Conservation (phyloP, 306 rosid genomes). For the Lupinus albus region DNA sequence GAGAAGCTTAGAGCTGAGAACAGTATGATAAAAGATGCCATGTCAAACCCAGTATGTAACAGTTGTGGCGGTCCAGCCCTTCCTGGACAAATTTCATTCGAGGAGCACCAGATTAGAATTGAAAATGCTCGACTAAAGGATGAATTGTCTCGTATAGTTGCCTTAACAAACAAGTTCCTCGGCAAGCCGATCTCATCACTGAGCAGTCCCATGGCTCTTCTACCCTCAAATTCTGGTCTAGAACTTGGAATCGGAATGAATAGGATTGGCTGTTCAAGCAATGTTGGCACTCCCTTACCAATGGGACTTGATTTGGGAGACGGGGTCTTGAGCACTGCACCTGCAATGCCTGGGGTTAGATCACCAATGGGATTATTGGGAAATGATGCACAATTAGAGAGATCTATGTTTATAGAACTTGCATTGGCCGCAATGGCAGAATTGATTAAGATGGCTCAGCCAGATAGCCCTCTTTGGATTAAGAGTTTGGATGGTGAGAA, state of each 20-base stretch:
- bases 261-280: constrained; percentile 56
- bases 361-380: constrained; percentile 54
- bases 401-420: constrained; percentile 65
- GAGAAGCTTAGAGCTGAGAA: constrained; percentile 95
- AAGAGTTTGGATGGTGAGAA: constrained; percentile 62
- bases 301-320: constrained; percentile 83
- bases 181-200: constrained; percentile 75
- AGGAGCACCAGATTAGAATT: constrained; percentile 86
- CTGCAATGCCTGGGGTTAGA: constrained; percentile 50
- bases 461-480: constrained; percentile 75
- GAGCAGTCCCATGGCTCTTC: constrained; percentile 55
- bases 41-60: constrained; percentile 75
- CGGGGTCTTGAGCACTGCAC: constrained; percentile 43
- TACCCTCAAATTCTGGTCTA: constrained; percentile 54
- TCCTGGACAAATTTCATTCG: constrained; percentile 84
- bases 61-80: constrained; percentile 90
- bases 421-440: constrained; percentile 90
- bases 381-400: constrained; percentile 56
- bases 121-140: constrained; percentile 88
- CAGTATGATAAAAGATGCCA: constrained; percentile 80
- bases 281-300: constrained; percentile 39
- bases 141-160: constrained; percentile 67
- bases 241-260: constrained; percentile 83
- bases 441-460: constrained; percentile 71
- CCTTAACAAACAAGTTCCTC: constrained; percentile 74